Evolutionary conservation across 169 alveolate genomes (phyloP), one percentile per base, ranked within the genome.

Genomic region (Pseudocohnilembus persalinus): DNA sequence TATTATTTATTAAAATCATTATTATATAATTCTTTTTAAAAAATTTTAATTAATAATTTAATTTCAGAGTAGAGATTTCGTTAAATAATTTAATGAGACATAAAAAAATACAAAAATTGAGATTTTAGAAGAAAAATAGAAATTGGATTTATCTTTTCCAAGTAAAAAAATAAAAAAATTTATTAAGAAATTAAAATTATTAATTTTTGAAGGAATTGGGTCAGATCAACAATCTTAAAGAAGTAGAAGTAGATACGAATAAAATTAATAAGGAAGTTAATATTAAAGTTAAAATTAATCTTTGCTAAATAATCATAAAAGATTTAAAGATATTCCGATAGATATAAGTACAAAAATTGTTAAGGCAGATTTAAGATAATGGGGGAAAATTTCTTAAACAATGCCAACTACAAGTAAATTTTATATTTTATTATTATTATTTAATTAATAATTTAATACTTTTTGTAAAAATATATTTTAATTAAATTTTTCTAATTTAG

Each of bases 281-380:
- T 68, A 20, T 11, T n/a, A 15, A 26, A 33, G 35, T n/a, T 25
- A 31, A 29, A 77, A 77, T 77, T 31, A 33, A 24, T 77, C 73
- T 33, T 29, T 73, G 20, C 31, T 28, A n/a, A 73, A 64, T 27
- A 83, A 68, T 20, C 81, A 85, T 26, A 86, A 81, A 29, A 86
- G 83, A 81, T 86, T 86, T 75, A 79, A 86, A 75, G 90, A 83
- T 35, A 87, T 86, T 15, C 87, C 90, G 6, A 26, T 86, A 16
- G 90, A 86, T 33, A 86, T 86, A 74, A 80, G 87, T 26, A 81
- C 90, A 30, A 80, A 86, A 65, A 86, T 86, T 49, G 90, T 86
- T 27, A 86, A 86, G 30, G 80, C 87, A 32, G 75, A 81, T 34
- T 64, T 86, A 76, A 86, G 90, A 76, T 86, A 86, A 35, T 86